Percentiles rank a stretch among this genome's conserved stretches.
phyloP scores from a whole-genome alignment of 2,329 filamentous ascomycete species.

The Beauveria pseudobassiana region DNA sequence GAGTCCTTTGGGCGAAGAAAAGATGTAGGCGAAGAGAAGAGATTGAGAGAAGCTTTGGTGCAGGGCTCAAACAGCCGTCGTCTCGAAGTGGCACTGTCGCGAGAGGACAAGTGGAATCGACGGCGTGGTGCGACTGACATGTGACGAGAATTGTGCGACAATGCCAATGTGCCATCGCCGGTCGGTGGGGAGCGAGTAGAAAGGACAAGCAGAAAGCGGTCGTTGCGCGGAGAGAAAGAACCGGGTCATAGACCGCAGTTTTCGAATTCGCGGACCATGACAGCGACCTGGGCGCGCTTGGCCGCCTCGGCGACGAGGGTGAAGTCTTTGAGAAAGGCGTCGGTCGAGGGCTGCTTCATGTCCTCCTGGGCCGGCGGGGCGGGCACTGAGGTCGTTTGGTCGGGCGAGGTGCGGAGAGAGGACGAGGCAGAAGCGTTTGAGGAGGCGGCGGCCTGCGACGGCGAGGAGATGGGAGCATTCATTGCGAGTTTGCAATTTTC shows the following conservation, averaged over 20 bases:
- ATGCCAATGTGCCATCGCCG: not conserved
- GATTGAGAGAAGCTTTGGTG: not conserved
- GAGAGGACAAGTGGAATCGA: not conserved
- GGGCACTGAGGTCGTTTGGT: slow-evolving; percentile 19
- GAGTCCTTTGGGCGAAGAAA: not conserved
- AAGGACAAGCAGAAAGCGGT: not conserved
- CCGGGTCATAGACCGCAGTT: slow-evolving; percentile 49
- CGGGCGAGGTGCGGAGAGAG: slow-evolving; percentile 19
- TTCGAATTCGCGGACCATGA: slow-evolving; percentile 80
- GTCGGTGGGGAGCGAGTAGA: not conserved
- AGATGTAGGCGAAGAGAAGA: not conserved
- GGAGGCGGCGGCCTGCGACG: slow-evolving; percentile 17
- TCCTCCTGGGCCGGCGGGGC: slow-evolving; percentile 20
- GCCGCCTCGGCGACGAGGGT: slow-evolving; percentile 86
- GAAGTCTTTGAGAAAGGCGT: slow-evolving; percentile 68
- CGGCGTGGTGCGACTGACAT: not conserved
- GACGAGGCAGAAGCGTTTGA: slow-evolving; percentile 24
- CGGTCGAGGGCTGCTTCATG: slow-evolving; percentile 35
- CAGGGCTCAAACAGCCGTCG: not conserved
- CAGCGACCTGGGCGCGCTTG: slow-evolving; percentile 84
- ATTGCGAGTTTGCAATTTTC: slow-evolving; percentile 14
- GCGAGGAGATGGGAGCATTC: slow-evolving; percentile 28
- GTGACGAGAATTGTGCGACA: not conserved
- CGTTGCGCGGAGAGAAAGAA: not conserved
- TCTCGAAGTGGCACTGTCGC: not conserved